phyloP scores from a whole-genome alignment of 768 basidiomycete genomes.

The Kwoniella heveanensis region DNA sequence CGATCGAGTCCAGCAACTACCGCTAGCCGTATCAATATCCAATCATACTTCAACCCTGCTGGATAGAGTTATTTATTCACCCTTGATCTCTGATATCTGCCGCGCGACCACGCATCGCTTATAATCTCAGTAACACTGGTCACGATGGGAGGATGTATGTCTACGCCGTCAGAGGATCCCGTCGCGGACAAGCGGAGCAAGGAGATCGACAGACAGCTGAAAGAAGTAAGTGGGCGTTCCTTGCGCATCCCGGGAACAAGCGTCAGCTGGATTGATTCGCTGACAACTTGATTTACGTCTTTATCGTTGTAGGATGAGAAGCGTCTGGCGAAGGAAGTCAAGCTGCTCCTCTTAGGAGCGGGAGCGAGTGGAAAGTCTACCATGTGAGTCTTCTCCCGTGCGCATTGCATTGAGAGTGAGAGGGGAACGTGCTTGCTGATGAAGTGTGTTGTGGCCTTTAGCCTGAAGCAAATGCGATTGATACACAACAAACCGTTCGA shows the following conservation, averaged over 20 bases:
- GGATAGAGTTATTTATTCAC: too few relatives aligned
- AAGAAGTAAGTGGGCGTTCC: conserved; percentile 51
- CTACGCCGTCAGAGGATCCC: conserved; percentile 65
- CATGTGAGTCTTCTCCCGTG: conserved; percentile 55
- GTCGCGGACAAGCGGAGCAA: conserved; percentile 64
- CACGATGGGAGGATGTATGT: conserved; percentile 78
- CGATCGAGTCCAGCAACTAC: neutral
- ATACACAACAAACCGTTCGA: conserved; percentile 88
- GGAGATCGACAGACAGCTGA: conserved; percentile 69
- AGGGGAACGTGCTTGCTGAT: neutral
- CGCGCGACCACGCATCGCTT: neutral
- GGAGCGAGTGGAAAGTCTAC: conserved; percentile 94
- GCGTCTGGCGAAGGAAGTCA: conserved; percentile 62
- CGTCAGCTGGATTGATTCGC: too few relatives aligned
- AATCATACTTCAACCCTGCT: too few relatives aligned
- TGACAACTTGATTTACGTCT: conserved; percentile 20
- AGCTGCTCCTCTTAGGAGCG: conserved; percentile 87
- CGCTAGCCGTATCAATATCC: neutral
- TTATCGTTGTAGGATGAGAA: conserved; percentile 66
- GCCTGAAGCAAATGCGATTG: conserved; percentile 85
- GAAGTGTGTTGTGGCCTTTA: neutral
- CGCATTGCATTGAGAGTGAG: neutral
- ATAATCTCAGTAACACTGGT: neutral
- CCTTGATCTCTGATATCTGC: neutral
- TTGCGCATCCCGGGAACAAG: too few relatives aligned